Evolutionary conservation across 805 yeast genomes (phyloP).

Genomic region (Candida nemodendra): DNA sequence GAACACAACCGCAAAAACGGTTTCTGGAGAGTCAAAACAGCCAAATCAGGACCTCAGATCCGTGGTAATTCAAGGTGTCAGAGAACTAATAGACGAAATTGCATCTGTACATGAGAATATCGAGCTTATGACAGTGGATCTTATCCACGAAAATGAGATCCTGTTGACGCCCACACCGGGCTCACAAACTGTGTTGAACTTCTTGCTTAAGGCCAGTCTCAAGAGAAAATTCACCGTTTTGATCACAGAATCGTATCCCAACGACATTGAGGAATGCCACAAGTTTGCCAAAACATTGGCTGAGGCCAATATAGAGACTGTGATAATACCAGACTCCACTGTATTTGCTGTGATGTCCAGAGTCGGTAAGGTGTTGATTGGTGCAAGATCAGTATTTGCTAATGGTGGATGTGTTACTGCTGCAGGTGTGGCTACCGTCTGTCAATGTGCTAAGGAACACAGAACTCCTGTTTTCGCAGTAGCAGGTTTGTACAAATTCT

Average conservation of each 20-base stretch:
- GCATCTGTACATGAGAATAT: constrained; percentile 86
- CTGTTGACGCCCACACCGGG: constrained; percentile 92
- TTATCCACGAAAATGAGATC: constrained; percentile 89
- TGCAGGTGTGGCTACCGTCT: constrained; percentile 89
- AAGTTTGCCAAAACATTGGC: constrained; percentile 76
- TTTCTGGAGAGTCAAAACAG: constrained; percentile 34
- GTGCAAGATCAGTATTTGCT: constrained; percentile 89
- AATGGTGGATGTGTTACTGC: constrained; percentile 93
- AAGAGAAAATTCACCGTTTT: constrained; percentile 90
- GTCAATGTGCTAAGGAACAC: constrained; percentile 94
- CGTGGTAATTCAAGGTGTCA: constrained; percentile 85
- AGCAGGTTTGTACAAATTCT: constrained; percentile 88
- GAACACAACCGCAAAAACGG: constrained; percentile 22
- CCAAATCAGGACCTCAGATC: constrained; percentile 71
- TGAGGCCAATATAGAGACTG: constrained; percentile 83
- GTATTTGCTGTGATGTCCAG: constrained; percentile 95
- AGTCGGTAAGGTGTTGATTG: constrained; percentile 93
- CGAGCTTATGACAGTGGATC: constrained; percentile 85
- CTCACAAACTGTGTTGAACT: constrained; percentile 84
- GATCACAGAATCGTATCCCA: constrained; percentile 91
- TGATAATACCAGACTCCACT: constrained; percentile 89
- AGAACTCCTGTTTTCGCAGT: constrained; percentile 96
- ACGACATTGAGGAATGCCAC: constrained; percentile 75
- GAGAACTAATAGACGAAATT: constrained; percentile 89
- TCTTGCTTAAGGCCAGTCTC: constrained; percentile 78